Evolutionary conservation across 116 monocot species (phyloP), one percentile per base, ranked within the genome.

Genomic region (Iris pallida): DNA sequence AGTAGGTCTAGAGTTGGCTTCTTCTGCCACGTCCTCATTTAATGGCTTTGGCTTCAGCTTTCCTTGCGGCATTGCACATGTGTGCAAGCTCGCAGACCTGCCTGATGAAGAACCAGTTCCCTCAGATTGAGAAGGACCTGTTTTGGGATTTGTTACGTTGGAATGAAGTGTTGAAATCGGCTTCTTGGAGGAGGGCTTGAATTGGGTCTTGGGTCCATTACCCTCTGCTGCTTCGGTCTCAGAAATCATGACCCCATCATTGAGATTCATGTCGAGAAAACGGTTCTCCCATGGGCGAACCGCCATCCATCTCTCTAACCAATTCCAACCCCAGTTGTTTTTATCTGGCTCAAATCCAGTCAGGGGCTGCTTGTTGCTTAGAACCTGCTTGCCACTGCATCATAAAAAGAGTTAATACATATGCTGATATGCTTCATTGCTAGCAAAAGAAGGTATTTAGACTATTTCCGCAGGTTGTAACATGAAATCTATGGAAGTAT

Each of bases 251-350:
- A 80, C 78, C 54, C 84, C 96, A 68, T 95, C 91, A 69, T 82
- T 86, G 30, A 64, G 13, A 73, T 82, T 91, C 63, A 78, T 79
- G 70, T 91, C 92, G n/a, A 96, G 86, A 61, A 91, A 96, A 10
- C 96, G 83, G 66, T 89, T 96, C 61, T 96, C 96, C 96, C 96
- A 96, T 19, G 96, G 96, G 17, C 89, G 88, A 77, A 91, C 92
- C 12, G 96, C 96, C 96, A 96, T 96, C 96, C 96, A 96, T 79
- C 96, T 80, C 75, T 96, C 96, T 58, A 96, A 56, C 96, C 96
- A 96, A 53, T 91, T 96, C 91, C 92, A 96, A 0, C 96, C 96
- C 96, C 96, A 96, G 80, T 68, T 89, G 62, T 77, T 86, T 63
- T 82, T 89, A 68, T 89, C 91, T 10, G 86, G 82, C 70, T 84